Percentiles rank a stretch among this genome's conserved stretches.
phyloP scores from a whole-genome alignment of 306 rosid species.

The Gastrolobium bilobum region DNA sequence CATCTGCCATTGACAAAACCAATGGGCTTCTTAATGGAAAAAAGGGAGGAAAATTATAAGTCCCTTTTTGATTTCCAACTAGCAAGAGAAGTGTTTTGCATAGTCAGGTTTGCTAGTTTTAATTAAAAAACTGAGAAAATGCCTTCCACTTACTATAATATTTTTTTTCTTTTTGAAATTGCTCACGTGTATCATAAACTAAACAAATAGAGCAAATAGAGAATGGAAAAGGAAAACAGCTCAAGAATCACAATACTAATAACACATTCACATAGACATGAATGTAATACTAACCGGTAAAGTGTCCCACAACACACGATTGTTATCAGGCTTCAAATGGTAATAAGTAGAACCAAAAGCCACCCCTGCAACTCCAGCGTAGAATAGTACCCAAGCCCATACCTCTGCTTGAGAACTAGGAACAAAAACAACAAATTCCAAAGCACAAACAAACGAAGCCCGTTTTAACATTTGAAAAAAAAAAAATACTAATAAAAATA shows the following conservation, averaged over 20 bases:
- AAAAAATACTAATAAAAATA: too few relatives aligned
- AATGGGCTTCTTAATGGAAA: background rate
- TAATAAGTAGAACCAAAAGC: conserved; percentile 82
- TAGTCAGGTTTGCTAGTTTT: background rate
- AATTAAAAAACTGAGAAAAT: background rate
- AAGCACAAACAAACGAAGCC: conserved; percentile 23
- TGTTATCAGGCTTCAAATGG: conserved; percentile 67
- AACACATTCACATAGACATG: background rate
- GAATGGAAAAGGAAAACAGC: background rate
- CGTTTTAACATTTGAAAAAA: background rate
- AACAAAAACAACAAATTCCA: conserved; percentile 36
- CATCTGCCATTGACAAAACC: conserved; percentile 57
- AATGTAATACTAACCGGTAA: conserved; percentile 63
- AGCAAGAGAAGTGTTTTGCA: background rate
- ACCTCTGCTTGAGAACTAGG: conserved; percentile 56
- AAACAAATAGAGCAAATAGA: conserved; percentile 24
- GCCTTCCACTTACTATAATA: background rate
- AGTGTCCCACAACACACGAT: conserved; percentile 69
- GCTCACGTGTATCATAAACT: conserved; percentile 19
- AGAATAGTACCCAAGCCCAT: conserved; percentile 67
- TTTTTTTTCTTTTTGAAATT: background rate
- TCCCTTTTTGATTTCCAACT: background rate
- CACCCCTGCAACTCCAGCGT: conserved; percentile 58
- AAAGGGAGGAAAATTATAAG: background rate
- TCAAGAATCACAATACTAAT: conserved; percentile 18